A percentile compares a stretch with the other conserved stretches of the same genome.
Conservation (phyloP, 2,329 filamentous ascomycete species). For the Aspergillus versicolor region DNA sequence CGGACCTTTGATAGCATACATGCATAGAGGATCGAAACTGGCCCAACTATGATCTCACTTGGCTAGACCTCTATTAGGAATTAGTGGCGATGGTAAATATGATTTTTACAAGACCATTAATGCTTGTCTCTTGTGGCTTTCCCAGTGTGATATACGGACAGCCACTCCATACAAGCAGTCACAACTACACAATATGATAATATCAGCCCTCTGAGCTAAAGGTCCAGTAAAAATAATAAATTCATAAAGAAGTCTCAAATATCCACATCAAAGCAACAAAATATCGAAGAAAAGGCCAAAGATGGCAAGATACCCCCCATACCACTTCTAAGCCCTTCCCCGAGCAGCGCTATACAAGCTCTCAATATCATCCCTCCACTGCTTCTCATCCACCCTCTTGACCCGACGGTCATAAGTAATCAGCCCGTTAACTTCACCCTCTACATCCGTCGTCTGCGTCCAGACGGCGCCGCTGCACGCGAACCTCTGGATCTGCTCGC, state of each 20-base stretch:
- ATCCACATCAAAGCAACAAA: not conserved
- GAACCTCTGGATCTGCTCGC: slow-evolving; percentile 53
- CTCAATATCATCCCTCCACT: slow-evolving; percentile 63
- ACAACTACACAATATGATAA: no score
- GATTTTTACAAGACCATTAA: no score
- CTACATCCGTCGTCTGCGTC: slow-evolving; percentile 73
- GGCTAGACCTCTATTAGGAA: no score
- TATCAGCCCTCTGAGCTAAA: no score
- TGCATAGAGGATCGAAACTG: not conserved
- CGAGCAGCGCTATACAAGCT: slow-evolving; percentile 58
- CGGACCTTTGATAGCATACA: not conserved
- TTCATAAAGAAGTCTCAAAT: not conserved
- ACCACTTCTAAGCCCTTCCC: not conserved
- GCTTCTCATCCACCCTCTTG: slow-evolving; percentile 52
- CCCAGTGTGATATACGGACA: no score
- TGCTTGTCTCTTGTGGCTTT: no score
- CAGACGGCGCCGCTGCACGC: slow-evolving; percentile 68
- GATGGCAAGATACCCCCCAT: no score
- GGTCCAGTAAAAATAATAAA: not conserved
- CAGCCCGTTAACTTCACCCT: slow-evolving; percentile 72
- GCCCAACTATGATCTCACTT: no score
- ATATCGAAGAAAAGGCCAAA: not conserved
- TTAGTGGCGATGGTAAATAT: no score
- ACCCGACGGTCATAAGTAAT: slow-evolving; percentile 67
- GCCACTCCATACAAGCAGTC: no score